Conservation (phyloP, 164 flowering plant genomes). For the Taxillus chinensis region DNA sequence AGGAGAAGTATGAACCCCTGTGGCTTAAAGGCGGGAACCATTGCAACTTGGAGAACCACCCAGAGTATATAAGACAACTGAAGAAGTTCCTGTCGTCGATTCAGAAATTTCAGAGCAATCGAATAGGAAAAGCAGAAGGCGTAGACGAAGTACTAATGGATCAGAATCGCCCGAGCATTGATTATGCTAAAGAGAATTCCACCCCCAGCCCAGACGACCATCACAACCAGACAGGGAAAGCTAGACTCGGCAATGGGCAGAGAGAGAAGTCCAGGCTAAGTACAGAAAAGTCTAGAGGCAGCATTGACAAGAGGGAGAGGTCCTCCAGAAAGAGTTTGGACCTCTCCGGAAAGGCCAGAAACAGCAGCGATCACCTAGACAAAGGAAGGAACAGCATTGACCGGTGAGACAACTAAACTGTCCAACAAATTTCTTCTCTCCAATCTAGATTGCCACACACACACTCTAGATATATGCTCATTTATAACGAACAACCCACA, state of each 20-base stretch:
- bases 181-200: constrained; percentile 14
- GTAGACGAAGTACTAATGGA: constrained; percentile 12
- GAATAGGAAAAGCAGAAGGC: constrained; percentile 45
- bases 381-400: neutral
- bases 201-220: neutral
- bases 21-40: neutral
- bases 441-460: neutral
- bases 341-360: neutral
- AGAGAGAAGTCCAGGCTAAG: constrained; percentile 16
- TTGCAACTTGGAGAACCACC: constrained; percentile 2
- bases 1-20: neutral
- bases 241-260: neutral
- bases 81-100: too few relatives aligned
- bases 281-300: constrained; percentile 10
- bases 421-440: neutral
- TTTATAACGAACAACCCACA: too few relatives aligned
- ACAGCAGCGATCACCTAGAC: neutral
- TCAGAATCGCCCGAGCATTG: constrained; percentile 14
- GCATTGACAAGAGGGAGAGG: constrained; percentile 20
- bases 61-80: neutral
- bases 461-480: neutral
- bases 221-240: neutral
- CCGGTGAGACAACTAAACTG: constrained; percentile 11
- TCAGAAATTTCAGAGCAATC: constrained; percentile 57
- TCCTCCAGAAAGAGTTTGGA: neutral